Evolutionary conservation across 345 rosid species (phyloP).

Genomic region (Eucalyptus regnans): DNA sequence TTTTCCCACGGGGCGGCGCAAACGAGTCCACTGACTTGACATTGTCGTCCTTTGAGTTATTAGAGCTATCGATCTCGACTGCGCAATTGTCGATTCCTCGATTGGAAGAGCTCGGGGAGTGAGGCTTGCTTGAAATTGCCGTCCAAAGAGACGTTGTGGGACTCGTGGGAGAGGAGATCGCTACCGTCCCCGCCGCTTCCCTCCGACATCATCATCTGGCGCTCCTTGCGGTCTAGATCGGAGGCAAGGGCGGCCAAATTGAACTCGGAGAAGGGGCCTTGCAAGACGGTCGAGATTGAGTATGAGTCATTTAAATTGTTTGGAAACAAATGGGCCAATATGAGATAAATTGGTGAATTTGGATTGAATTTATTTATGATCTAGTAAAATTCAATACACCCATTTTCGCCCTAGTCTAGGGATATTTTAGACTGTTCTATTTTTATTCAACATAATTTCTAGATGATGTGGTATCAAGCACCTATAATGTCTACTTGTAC

Average conservation of each 20-base stretch:
- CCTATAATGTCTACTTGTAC: neutral
- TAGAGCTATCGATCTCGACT: conserved; percentile 12
- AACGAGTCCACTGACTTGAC: neutral
- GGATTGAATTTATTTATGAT: no score
- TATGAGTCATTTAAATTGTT: no score
- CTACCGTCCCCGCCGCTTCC: conserved; percentile 18
- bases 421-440: no score
- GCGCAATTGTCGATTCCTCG: conserved; percentile 27
- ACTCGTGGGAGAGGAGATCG: conserved; percentile 63
- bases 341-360: no score
- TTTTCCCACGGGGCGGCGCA: neutral
- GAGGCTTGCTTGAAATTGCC: conserved; percentile 51
- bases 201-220: neutral
- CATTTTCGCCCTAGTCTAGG: no score
- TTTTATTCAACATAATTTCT: no score
- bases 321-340: no score
- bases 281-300: conserved; percentile 32
- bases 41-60: conserved; percentile 33
- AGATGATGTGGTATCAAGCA: neutral
- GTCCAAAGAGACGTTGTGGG: conserved; percentile 81
- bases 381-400: no score
- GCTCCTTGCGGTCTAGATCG: conserved; percentile 74
- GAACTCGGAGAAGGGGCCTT: conserved; percentile 93
- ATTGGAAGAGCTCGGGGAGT: neutral
- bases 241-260: conserved; percentile 90